Evolutionary conservation across 148 eudicot species (phyloP).

Genomic region (Polygonum aviculare): DNA sequence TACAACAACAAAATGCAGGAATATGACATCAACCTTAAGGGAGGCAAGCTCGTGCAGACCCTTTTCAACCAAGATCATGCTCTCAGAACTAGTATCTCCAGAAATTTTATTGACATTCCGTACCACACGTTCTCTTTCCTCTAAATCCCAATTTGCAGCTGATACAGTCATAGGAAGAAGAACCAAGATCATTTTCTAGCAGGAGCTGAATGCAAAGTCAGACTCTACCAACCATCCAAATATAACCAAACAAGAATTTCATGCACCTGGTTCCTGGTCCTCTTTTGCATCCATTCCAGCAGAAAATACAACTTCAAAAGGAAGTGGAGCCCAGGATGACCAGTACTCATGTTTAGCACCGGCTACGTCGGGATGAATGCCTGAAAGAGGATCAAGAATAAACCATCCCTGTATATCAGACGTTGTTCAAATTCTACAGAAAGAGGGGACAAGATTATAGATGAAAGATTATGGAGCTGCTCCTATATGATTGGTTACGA

Average conservation of each 20-base stretch:
- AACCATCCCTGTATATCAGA: background rate
- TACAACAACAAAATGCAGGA: background rate
- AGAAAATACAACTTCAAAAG: constrained; percentile 66
- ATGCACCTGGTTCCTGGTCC: constrained; percentile 19
- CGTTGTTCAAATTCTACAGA: background rate
- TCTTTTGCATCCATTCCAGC: constrained; percentile 74
- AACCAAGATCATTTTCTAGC: background rate
- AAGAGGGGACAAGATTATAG: background rate
- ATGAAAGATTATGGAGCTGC: background rate
- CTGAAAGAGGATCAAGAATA: constrained; percentile 22
- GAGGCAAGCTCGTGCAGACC: constrained; percentile 70
- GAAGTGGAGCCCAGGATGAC: constrained; percentile 76
- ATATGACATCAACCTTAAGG: constrained; percentile 48
- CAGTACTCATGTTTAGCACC: constrained; percentile 63
- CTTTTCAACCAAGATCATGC: constrained; percentile 89
- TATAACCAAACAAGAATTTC: background rate
- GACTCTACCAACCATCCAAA: background rate
- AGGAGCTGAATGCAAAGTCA: background rate
- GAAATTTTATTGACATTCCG: constrained; percentile 31
- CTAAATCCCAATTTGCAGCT: constrained; percentile 22
- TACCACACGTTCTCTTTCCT: constrained; percentile 33
- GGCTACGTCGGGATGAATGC: constrained; percentile 81
- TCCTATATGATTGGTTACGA: too few species aligned
- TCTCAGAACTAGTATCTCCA: constrained; percentile 61
- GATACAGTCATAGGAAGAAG: background rate